Evolutionary conservation across 345 rosid species (phyloP).

Genomic region (Arabidopsis arenosa): DNA sequence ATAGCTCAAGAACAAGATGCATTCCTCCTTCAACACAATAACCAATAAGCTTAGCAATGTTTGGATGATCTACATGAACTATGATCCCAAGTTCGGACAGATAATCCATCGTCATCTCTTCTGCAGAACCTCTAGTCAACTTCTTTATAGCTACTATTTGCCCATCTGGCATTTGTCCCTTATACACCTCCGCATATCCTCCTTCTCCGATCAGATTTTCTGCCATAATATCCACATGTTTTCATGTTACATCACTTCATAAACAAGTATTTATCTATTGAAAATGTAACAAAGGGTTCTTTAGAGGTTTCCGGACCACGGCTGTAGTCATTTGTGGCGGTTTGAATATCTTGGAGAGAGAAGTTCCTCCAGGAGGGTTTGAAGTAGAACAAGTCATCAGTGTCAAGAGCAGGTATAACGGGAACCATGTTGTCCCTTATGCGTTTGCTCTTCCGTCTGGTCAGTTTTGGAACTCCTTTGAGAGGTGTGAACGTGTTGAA

Average conservation of each 20-base stretch:
- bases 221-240: constrained; percentile 36
- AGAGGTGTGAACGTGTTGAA: constrained; percentile 52
- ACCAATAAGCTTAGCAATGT: constrained; percentile 83
- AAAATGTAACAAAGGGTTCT: constrained; percentile 1
- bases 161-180: constrained; percentile 69
- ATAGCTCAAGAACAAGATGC: constrained; percentile 88
- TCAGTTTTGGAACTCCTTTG: constrained; percentile 62
- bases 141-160: constrained; percentile 72
- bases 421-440: constrained; percentile 64
- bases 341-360: constrained; percentile 63
- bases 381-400: constrained; percentile 67
- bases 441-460: constrained; percentile 69
- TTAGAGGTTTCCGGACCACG: constrained; percentile 53
- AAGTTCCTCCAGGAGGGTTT: constrained; percentile 83
- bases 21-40: constrained; percentile 95
- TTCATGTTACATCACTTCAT: constrained; percentile 1
- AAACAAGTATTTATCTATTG: constrained; percentile 1
- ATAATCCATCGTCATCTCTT: constrained; percentile 86
- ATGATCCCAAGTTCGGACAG: constrained; percentile 90
- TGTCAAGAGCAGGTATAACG: constrained; percentile 50
- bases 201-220: constrained; percentile 90
- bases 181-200: constrained; percentile 91
- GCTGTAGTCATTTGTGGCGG: constrained; percentile 76
- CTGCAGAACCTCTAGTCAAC: constrained; percentile 75
- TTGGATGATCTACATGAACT: constrained; percentile 93